Percentiles rank a stretch among this genome's conserved stretches.
Evolutionary conservation across 345 rosid genomes (phyloP).

Genomic region (Aquilaria yunnanensis): DNA sequence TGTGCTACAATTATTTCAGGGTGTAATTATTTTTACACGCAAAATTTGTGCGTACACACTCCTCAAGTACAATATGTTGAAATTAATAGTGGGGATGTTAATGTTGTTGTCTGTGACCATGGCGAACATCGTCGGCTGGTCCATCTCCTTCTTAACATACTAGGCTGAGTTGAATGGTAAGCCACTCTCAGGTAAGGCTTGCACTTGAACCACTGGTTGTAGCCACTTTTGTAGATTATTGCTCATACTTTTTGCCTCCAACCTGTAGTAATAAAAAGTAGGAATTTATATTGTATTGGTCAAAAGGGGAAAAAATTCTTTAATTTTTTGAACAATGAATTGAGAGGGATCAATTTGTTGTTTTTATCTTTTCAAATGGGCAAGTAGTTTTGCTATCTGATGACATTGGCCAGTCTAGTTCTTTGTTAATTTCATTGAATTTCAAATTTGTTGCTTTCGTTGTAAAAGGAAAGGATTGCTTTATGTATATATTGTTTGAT

Average conservation of each 20-base stretch:
- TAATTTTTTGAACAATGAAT: not conserved
- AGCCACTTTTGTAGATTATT: constrained; percentile 66
- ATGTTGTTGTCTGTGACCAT: not conserved
- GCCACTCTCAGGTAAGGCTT: constrained; percentile 62
- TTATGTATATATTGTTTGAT: too few species aligned
- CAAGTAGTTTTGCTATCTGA: too few species aligned
- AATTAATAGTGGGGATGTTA: constrained; percentile 76
- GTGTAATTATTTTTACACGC: too few species aligned
- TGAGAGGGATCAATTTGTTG: not conserved
- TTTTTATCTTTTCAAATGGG: too few species aligned
- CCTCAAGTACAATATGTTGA: constrained; percentile 30
- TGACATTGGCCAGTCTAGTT: too few species aligned
- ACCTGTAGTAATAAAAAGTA: constrained; percentile 1
- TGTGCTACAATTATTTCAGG: too few species aligned
- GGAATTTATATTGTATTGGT: not conserved
- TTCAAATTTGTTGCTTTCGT: too few species aligned
- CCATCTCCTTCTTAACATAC: constrained; percentile 54
- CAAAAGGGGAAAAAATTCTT: not conserved
- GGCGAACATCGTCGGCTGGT: constrained; percentile 36
- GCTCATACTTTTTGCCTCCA: constrained; percentile 25
- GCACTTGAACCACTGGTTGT: constrained; percentile 89
- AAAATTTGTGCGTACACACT: not conserved
- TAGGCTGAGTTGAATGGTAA: constrained; percentile 46
- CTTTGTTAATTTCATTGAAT: too few species aligned
- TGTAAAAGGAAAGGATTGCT: too few species aligned